Base-by-base conservation (phyloP, 2,329 filamentous ascomycete species). In the Capronia americana region DNA sequence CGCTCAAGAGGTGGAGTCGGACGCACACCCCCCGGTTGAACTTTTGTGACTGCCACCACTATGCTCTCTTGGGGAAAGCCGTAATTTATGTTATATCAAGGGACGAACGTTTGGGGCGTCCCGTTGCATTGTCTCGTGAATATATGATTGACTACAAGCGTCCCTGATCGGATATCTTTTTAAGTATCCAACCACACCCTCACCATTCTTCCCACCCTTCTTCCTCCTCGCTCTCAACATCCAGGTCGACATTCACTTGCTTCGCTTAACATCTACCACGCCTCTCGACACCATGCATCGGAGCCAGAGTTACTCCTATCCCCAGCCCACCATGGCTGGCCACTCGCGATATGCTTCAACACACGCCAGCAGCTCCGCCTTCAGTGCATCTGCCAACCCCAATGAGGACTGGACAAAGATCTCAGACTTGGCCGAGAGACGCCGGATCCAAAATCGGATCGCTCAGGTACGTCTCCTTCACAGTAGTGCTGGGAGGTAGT, bases 391-490 rank as follows among this genome's bases (percentile, higher is more conserved):
- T 70, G 94, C 93, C 74, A 96, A 96, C 79, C 92, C 94, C 63
- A 93, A 97, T 76, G 94, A 98, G 82, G 94, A 98, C 83, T 98
- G 94, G 94, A 97, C 94, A 77, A 96, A 97, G 87, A 97, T 98
- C 78, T 96, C 94, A 65, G 94, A 98, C 79, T 89, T 98, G 67
- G 94, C 93, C 59, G 94, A 98, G 82, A 89, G 95, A 76, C 86
- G 93, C 75, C 88, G 93, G 77, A 97, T 97, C 82, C 93, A 98
- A 82, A 98, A 98, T 83, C 89, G 94, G 73, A 97, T 98, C 85
- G 94, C 94, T 73, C 94, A 98, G 63, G 71, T 73, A 51, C 44
- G 65, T 69, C 48, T 71, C 77, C 61, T 78, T 70, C 46, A n/a
- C 23, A 7, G 32, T 2, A 7, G 12, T n/a, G 28, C 5, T 41